These are phyloP conservation scores for Malus orientalis DNA, from an alignment of 306 rosid species.

Conservation along the genomic window DNA sequence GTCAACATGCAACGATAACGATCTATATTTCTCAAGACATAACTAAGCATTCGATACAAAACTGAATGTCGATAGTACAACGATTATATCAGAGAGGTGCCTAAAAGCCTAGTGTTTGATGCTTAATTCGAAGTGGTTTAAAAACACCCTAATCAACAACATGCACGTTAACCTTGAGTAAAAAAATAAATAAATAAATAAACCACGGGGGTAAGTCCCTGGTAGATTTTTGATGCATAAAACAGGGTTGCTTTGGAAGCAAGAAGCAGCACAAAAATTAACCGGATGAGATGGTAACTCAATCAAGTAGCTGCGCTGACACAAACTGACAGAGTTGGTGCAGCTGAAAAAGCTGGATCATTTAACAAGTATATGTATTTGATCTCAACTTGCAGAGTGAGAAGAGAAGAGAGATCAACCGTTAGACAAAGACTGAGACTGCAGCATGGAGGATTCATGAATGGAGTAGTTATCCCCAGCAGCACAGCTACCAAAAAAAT, in stretches of 20 bases:
- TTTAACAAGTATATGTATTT: not conserved
- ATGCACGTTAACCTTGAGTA: not conserved
- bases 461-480: conserved; percentile 3
- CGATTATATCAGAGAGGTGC: not conserved
- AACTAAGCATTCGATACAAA: not conserved
- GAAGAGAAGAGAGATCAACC: not conserved
- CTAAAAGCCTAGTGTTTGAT: too few species aligned
- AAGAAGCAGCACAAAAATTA: not conserved
- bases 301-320: not conserved
- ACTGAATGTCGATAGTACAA: not conserved
- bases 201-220: too few species aligned
- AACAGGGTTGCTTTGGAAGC: not conserved
- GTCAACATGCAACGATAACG: not conserved
- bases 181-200: too few species aligned
- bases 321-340: not conserved
- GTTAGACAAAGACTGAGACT: not conserved
- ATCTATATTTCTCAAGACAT: too few species aligned
- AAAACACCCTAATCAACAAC: not conserved
- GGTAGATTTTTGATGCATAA: not conserved
- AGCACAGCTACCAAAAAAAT: conserved; percentile 11
- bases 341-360: not conserved
- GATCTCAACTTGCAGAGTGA: not conserved
- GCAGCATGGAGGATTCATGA: not conserved
- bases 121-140: not conserved
- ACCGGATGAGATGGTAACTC: not conserved